Evolutionary conservation across 2,329 filamentous ascomycete species (phyloP).

Genomic region (Aspergillus sp.): DNA sequence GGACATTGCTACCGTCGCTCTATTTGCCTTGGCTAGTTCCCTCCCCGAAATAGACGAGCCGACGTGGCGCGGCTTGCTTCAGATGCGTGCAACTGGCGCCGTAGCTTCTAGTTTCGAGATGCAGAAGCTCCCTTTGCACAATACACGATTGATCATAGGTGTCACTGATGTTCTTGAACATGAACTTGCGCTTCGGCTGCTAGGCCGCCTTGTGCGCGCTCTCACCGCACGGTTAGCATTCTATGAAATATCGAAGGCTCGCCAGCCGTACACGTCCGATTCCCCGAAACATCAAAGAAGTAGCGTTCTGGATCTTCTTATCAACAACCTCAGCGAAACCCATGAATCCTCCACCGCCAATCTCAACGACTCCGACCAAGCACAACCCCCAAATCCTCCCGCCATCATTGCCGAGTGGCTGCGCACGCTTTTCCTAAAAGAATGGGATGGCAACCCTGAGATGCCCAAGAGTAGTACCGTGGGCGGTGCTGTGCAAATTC

Average conservation of each 20-base stretch:
- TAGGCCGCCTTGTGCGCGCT: slow-evolving; percentile 50
- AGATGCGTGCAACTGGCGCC: slow-evolving; percentile 41
- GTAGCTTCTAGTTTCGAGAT: slow-evolving; percentile 40
- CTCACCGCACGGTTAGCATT: slow-evolving; percentile 52
- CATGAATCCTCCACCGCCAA: slow-evolving; percentile 16
- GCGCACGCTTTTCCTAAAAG: slow-evolving; percentile 68
- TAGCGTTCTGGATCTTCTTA: slow-evolving; percentile 36
- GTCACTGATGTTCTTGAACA: slow-evolving; percentile 50
- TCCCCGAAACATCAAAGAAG: slow-evolving; percentile 27
- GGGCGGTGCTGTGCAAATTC: slow-evolving; percentile 73
- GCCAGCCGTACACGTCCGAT: slow-evolving; percentile 29
- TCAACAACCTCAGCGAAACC: slow-evolving; percentile 36
- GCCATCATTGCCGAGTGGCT: slow-evolving; percentile 45
- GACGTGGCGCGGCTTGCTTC: slow-evolving; percentile 43
- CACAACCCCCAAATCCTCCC: slow-evolving; percentile 25
- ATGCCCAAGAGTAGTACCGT: slow-evolving; percentile 70
- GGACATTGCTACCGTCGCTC: slow-evolving; percentile 36
- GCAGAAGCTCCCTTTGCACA: slow-evolving; percentile 29
- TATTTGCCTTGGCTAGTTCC: slow-evolving; percentile 39
- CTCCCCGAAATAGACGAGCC: slow-evolving; percentile 36
- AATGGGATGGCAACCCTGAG: slow-evolving; percentile 76
- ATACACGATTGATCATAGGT: slow-evolving; percentile 32
- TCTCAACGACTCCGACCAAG: slow-evolving; percentile 6
- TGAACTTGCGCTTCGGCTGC: slow-evolving; percentile 51
- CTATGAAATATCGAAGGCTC: slow-evolving; percentile 47